Evolutionary conservation across 352 stramenopile species (phyloP), one percentile per base, ranked within the genome.

Genomic region (Phytophthora capsici): DNA sequence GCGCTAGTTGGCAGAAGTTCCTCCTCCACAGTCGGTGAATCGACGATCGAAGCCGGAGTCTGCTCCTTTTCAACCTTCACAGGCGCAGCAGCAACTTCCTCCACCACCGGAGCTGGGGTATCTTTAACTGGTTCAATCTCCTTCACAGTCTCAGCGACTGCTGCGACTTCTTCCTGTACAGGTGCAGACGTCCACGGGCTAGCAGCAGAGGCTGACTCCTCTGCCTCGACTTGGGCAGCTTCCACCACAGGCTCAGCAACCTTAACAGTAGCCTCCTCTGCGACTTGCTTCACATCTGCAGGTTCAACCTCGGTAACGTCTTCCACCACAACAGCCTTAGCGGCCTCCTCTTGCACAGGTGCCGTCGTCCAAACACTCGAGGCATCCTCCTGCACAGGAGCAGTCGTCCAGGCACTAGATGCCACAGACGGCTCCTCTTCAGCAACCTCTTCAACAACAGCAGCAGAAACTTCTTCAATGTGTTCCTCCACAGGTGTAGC

Each of bases 301-400:
- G 36, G 14, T 2, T 2, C 14, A 20, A 14, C 9, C 28, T 34
- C 36, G 7, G 16, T 16, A 19, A 20, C 16, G 14, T 5, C 36
- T 10, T 41, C 36, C 4, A 20, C 36, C 14, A 41, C 36, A 10
- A 41, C 36, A 10, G 13, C 28, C 36, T n/a, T 7, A 9, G 36
- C 2, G 20, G 14, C 36, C 36, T 41, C 36, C 36, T 20, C 36
- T 38, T 80, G 63, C 25, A 71, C 54, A 22, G 71, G 65, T 12
- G 61, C 61, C 41, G 65, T 49, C 26, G 75, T 82, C 71, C 71
- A 82, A 12, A 71, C 40, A 23, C 65, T 71, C 34, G 50, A 32
- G 23, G 28, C 50, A 7, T 70, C 56, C 16, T 63, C 17, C 6
- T 66, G 32, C 48, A 57, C 58, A 13, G 25, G 44, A 19, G 28